Evolutionary conservation across 257 asterid genomes (phyloP).

Genomic region (Knoxia roxburghii): DNA sequence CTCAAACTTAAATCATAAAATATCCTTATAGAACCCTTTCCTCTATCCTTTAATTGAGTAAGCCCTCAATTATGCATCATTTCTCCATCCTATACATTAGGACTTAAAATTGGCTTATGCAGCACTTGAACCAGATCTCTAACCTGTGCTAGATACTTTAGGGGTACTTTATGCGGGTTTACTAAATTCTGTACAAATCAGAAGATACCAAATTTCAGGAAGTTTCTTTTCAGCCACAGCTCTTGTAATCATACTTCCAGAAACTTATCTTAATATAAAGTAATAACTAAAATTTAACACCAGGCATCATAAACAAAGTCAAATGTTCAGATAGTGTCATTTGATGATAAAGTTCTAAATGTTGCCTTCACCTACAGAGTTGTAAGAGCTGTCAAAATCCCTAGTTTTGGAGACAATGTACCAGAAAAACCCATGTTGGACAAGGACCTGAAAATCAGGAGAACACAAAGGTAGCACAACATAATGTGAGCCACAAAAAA

Average conservation of each 20-base stretch:
- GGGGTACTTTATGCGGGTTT: background rate
- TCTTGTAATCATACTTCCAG: background rate
- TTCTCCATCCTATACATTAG: background rate
- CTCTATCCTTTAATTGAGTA: background rate
- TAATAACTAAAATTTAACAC: background rate
- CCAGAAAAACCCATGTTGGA: conserved; percentile 92
- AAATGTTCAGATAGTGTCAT: background rate
- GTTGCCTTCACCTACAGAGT: conserved; percentile 60
- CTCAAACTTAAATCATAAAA: too few relatives aligned
- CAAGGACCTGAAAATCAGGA: conserved; percentile 53
- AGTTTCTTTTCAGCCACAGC: background rate
- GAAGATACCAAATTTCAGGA: background rate
- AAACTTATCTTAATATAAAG: background rate
- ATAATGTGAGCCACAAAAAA: background rate
- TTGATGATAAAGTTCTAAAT: conserved; percentile 15
- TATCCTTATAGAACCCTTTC: too few relatives aligned
- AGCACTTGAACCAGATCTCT: background rate
- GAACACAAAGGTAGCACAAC: background rate
- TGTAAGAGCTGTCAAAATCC: conserved; percentile 48
- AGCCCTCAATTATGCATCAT: background rate
- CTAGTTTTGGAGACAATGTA: conserved; percentile 64
- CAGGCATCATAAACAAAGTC: too few relatives aligned
- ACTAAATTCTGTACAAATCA: background rate
- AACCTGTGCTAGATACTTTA: background rate
- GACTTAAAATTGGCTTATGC: background rate